Conservation (phyloP, 257 asterid genomes). For the Penstemon newberryi region DNA sequence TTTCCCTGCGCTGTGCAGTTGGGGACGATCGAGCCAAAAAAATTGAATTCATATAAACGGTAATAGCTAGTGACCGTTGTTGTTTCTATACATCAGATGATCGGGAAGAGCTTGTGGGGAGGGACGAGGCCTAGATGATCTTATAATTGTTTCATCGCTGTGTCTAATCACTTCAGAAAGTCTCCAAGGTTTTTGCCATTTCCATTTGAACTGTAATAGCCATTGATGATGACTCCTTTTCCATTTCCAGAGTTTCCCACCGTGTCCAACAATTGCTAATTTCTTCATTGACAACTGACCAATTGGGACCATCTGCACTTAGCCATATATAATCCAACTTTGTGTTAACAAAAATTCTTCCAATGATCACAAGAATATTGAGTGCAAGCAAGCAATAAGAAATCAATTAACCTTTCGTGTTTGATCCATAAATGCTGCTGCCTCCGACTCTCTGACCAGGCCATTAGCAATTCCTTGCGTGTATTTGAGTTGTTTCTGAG, state of each 20-base stretch:
- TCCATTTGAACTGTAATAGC: constrained; percentile 98
- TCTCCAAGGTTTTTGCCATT: constrained; percentile 99
- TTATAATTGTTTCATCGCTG: constrained; percentile 93
- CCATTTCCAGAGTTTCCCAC: constrained; percentile 99
- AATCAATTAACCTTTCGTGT: constrained; percentile 39
- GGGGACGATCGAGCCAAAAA: constrained; percentile 41
- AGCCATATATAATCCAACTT: too few species aligned
- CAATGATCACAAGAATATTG: too few species aligned
- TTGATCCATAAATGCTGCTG: constrained; percentile 70
- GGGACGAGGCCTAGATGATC: constrained; percentile 64
- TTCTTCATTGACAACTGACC: constrained; percentile 94
- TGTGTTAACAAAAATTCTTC: too few species aligned
- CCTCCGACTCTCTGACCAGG: constrained; percentile 57
- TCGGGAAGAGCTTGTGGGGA: constrained; percentile 64
- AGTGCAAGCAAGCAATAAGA: too few species aligned
- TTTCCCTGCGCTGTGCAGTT: constrained; percentile 33
- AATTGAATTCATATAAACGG: constrained; percentile 42
- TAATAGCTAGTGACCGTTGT: constrained; percentile 52
- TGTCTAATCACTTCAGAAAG: constrained; percentile 94
- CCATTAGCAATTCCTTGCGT: constrained; percentile 91
- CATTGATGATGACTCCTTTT: constrained; percentile 99
- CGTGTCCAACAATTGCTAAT: constrained; percentile 80
- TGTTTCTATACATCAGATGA: constrained; percentile 53
- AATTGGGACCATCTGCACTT: constrained; percentile 70
- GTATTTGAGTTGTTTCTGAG: constrained; percentile 95